Evolutionary conservation across 371 early-diverging fungal species (phyloP).

Genomic region (Neoconidiobolus thromboides): DNA sequence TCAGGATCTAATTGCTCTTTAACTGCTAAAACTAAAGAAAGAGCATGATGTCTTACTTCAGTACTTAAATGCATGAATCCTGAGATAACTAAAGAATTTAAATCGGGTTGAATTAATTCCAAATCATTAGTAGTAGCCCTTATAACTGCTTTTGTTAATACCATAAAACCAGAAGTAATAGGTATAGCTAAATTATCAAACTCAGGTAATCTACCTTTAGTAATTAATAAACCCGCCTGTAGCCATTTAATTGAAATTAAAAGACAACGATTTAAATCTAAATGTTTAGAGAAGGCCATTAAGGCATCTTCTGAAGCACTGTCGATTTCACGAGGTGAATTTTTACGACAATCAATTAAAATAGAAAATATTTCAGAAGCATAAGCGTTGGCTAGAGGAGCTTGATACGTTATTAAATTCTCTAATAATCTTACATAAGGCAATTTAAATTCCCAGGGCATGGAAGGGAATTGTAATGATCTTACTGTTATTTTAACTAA

Average conservation of each 20-base stretch:
- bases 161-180: not conserved
- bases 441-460: no score
- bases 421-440: not conserved
- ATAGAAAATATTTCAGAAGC: not conserved
- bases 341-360: not conserved
- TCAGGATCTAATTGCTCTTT: not conserved
- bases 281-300: not conserved
- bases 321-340: not conserved
- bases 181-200: not conserved
- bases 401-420: slow-evolving; percentile 1
- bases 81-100: not conserved
- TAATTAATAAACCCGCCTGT: not conserved
- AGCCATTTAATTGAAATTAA: not conserved
- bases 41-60: not conserved
- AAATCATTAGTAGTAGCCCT: not conserved
- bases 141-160: not conserved
- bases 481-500: no score
- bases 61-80: not conserved
- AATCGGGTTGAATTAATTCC: not conserved
- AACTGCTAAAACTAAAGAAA: not conserved
- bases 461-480: no score
- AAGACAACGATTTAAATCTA: not conserved
- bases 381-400: not conserved
- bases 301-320: not conserved
- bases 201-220: not conserved